phyloP scores from a whole-genome alignment of 306 rosid genomes.

The Begonia fuchsioides region DNA sequence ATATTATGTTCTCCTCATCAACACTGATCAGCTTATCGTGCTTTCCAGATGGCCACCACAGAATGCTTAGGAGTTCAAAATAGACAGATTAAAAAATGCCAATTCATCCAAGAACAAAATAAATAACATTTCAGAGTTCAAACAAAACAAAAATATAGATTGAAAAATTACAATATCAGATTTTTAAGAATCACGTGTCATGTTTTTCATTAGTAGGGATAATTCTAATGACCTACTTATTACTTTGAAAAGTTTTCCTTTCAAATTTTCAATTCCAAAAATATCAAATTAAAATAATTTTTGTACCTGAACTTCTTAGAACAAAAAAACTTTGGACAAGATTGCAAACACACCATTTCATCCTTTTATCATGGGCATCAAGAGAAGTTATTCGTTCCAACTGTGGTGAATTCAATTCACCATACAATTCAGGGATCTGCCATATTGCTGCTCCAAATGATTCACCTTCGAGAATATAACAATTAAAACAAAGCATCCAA shows the following conservation, averaged over 20 bases:
- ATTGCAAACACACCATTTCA: conserved; percentile 59
- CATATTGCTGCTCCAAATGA: conserved; percentile 79
- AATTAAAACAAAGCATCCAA: conserved; percentile 9
- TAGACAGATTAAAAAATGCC: background rate
- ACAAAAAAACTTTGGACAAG: too few species aligned
- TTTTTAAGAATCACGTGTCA: too few species aligned
- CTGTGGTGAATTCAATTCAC: conserved; percentile 88
- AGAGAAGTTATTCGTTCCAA: conserved; percentile 66
- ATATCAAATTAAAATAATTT: too few species aligned
- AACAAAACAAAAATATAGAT: too few species aligned
- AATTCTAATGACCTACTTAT: too few species aligned
- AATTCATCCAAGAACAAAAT: background rate
- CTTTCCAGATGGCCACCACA: conserved; percentile 95
- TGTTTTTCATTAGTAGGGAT: too few species aligned
- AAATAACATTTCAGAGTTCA: background rate
- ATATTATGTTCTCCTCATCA: conserved; percentile 55
- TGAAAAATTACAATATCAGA: too few species aligned
- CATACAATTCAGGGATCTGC: conserved; percentile 97
- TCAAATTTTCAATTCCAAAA: too few species aligned
- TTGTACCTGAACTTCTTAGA: too few species aligned
- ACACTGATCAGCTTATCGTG: conserved; percentile 87
- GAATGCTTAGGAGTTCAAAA: conserved; percentile 37
- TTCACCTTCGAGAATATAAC: conserved; percentile 54
- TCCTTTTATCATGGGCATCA: conserved; percentile 53
- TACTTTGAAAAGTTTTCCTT: too few species aligned